Base-by-base conservation (phyloP, 371 early-diverging fungal genomes). In the Apophysomyces variabilis region DNA sequence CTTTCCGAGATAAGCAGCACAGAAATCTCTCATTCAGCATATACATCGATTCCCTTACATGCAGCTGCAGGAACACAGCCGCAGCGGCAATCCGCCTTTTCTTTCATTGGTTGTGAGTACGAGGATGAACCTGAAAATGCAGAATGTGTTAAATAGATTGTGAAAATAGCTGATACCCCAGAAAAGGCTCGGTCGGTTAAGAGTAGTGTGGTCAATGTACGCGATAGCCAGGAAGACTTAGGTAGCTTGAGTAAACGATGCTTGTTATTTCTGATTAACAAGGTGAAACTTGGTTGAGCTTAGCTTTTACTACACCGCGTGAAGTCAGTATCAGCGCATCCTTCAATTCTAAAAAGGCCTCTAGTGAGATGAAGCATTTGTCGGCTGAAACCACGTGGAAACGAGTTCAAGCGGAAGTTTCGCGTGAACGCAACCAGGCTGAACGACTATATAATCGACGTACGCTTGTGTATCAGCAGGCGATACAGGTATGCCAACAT, bases 321-420 rank as follows among this genome's bases (percentile, higher is more conserved):
- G 21, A 7, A 50, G 7, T 21, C 18, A 16, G 21, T 16, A 21
- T 21, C 54, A 21, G 1, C 35, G 16, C 54, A 21, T 50, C 21
- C 5, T 50, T 50, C 54, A 9, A 7, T 26, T 50, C 35, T 4
- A 50, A 50, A 21, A 50, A 16, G 9, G 54, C 21, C 5, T 21
- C 21, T 5, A 50, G 54, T 21, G 64, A 62, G 13, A 68, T 68
- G 21, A 68, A 39, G 14, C 62, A 62, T 13, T 39, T 70, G n/a
- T 70, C 70, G 5, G 70, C 70, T 13, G 66, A 70, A 35, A 62
- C 66, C 0, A 66, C 62, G 16, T 66, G 58, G 62, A 70, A 62
- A 44, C 59, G 70, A n/a, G 58, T 70, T n/a, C 66, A 62, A 37
- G 70, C 70, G 7, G 66, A 70, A 38, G 58, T 62, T 57, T 57